Evolutionary conservation across 305 asterid genomes (phyloP), one percentile per base, ranked within the genome.

Genomic region (Fraxinus sp.): DNA sequence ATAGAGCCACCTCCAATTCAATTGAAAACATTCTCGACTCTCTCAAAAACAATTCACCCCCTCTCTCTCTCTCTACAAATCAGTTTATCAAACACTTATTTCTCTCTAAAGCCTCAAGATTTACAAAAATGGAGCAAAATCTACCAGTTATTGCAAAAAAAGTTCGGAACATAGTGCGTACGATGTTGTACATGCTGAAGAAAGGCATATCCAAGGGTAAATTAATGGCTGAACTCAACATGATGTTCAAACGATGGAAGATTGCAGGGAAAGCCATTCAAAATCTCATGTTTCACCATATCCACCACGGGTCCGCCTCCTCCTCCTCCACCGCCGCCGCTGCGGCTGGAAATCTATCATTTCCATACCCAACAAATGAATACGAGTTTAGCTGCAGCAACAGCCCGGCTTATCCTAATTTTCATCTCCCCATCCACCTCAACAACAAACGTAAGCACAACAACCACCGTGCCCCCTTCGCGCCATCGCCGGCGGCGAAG

Each of bases 201-300:
- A 87, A 86, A 86, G 90, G 90, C 85, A 85, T 90, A 49, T 87
- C 92, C 1, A 90, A 90, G 85, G 86, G 86, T 0, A 90, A 89
- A 79, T 4, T 90, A 75, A 28, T 90, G 5, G 72, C 84, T 11
- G 87, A 84, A 41, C 88, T 90, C 81, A 90, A 81, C 85, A 59
- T 83, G 81, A 24, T 86, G 71, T 80, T 90, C 90, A 89, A 85
- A 79, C 91, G 93, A 10, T 85, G 92, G 87, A 89, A 90, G 83
- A 79, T 90, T 77, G 93, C 91, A 72, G 88, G 91, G 20, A 90
- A 87, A 24, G 86, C 92, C 37, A 79, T 92, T 8, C 92, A 89
- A 14, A 90, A 78, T 24, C 92, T 89, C 88, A 86, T 90, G 84
- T 84, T 83, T 86, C 92, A 91, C 86, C 91, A 88, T 86, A 78